Evolutionary conservation across 2,329 filamentous ascomycete species (phyloP).

Genomic region (Colletotrichum gloeosporioides): DNA sequence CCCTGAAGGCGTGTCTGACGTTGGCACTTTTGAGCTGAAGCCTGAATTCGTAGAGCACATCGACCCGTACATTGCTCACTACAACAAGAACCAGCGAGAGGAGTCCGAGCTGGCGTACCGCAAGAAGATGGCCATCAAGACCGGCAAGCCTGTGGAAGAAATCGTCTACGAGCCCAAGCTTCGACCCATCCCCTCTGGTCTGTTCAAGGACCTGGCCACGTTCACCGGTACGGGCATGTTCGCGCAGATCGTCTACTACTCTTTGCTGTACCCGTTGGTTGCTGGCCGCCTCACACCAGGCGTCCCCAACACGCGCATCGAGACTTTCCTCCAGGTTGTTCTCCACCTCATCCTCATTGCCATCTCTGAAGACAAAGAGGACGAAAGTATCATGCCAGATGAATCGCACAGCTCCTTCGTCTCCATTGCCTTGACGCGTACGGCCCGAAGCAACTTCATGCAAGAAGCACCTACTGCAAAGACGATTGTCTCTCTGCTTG

Average conservation of each 20-base stretch:
- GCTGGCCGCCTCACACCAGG: constrained; percentile 72
- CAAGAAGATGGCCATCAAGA: constrained; percentile 85
- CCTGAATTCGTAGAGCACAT: constrained; percentile 85
- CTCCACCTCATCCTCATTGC: constrained; percentile 88
- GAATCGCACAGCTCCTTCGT: constrained; percentile 71
- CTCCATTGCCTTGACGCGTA: constrained; percentile 69
- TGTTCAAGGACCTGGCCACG: constrained; percentile 76
- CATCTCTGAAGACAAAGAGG: constrained; percentile 78
- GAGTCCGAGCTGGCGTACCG: constrained; percentile 92
- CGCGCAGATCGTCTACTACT: constrained; percentile 87
- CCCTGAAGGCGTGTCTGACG: constrained; percentile 90
- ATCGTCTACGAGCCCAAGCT: constrained; percentile 92
- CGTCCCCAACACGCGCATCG: constrained; percentile 82
- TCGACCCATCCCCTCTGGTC: constrained; percentile 74
- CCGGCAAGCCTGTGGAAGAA: constrained; percentile 79
- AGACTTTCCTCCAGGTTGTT: constrained; percentile 90
- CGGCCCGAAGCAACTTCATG: constrained; percentile 67
- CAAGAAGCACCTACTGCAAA: constrained; percentile 59
- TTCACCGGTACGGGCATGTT: constrained; percentile 90
- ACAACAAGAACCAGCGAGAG: constrained; percentile 95
- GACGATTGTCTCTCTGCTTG: constrained; percentile 69
- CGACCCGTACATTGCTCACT: constrained; percentile 95
- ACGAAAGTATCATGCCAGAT: constrained; percentile 55
- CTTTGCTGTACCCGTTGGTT: constrained; percentile 80
- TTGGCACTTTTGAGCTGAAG: constrained; percentile 92